Evolutionary conservation across 768 basidiomycete species (phyloP).

Genomic region (Crucibulum laeve): DNA sequence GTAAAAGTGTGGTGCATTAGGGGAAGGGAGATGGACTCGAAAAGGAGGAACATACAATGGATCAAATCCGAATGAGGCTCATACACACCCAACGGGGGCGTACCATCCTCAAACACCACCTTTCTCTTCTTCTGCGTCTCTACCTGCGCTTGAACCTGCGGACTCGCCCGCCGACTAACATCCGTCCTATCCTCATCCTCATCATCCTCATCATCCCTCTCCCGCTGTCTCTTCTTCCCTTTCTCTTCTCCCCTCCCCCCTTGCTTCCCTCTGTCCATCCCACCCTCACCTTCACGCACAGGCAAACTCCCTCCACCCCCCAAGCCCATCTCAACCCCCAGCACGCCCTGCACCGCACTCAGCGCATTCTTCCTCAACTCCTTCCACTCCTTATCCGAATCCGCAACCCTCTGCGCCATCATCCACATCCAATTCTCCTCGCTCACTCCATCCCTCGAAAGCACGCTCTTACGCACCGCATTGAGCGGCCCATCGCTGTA

Average conservation of each 20-base stretch:
- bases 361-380: conserved; percentile 52
- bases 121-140: conserved; percentile 25
- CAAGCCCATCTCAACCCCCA: conserved; percentile 21
- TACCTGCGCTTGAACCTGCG: conserved; percentile 6
- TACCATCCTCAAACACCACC: conserved; percentile 17
- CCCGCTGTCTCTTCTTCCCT: conserved; percentile 25
- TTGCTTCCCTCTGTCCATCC: conserved; percentile 18
- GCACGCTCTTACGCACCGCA: conserved; percentile 74
- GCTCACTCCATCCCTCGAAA: conserved; percentile 76
- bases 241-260: too few relatives aligned
- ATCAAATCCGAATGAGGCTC: conserved; percentile 79
- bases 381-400: conserved; percentile 62
- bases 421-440: conserved; percentile 93
- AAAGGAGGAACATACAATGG: conserved; percentile 50
- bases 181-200: conserved; percentile 22
- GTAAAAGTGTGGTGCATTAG: conserved; percentile 1
- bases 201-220: conserved; percentile 22
- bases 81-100: conserved; percentile 64
- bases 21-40: neutral
- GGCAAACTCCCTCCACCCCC: conserved; percentile 3
- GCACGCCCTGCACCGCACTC: conserved; percentile 45
- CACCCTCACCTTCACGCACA: conserved; percentile 19
- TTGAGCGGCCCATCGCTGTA: conserved; percentile 86
- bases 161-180: conserved; percentile 12
- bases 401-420: conserved; percentile 61